phyloP scores from a whole-genome alignment of 2,329 filamentous ascomycete species.

The Lecanosticta acicola region DNA sequence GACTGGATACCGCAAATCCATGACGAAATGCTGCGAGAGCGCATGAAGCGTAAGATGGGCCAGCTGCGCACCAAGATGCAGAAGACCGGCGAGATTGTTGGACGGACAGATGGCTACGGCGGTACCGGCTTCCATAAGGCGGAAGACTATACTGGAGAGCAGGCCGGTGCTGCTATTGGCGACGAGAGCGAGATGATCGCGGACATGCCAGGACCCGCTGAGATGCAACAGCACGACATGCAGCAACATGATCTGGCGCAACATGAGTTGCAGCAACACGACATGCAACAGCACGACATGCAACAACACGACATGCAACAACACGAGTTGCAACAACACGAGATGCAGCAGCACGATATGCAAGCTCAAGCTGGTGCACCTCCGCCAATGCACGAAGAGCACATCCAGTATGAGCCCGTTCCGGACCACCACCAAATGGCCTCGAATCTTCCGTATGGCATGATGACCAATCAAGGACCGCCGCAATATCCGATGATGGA shows the following conservation, averaged over 20 bases:
- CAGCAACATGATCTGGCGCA: too few species aligned
- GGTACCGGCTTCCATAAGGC: slow-evolving; percentile 31
- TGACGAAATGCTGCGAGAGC: slow-evolving; percentile 34
- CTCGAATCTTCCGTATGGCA: slow-evolving; percentile 17
- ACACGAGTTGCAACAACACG: slow-evolving; percentile 7
- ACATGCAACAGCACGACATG: slow-evolving; percentile 7
- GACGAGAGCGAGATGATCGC: slow-evolving; percentile 24
- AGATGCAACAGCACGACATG: slow-evolving; percentile 7
- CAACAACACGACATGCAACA: slow-evolving; percentile 5
- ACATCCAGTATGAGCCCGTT: slow-evolving; percentile 27
- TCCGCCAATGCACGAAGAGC: slow-evolving; percentile 18
- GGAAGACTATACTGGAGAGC: slow-evolving; percentile 31
- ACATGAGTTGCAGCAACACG: slow-evolving; percentile 8
- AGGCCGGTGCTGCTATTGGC: slow-evolving; percentile 25
- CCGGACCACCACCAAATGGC: slow-evolving; percentile 21
- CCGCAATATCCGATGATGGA: slow-evolving; percentile 26
- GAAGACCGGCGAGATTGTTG: slow-evolving; percentile 35
- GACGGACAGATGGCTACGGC: slow-evolving; percentile 29
- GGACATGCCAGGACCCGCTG: slow-evolving; percentile 3
- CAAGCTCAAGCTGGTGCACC: slow-evolving; percentile 15
- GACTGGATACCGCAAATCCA: slow-evolving; percentile 33
- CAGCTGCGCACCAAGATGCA: slow-evolving; percentile 36
- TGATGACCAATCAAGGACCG: slow-evolving; percentile 21
- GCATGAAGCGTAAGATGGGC: slow-evolving; percentile 36
- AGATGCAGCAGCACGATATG: slow-evolving; percentile 8